Conservation (phyloP, 441 rosid species). For the Pelargonium myrrhifolium region DNA sequence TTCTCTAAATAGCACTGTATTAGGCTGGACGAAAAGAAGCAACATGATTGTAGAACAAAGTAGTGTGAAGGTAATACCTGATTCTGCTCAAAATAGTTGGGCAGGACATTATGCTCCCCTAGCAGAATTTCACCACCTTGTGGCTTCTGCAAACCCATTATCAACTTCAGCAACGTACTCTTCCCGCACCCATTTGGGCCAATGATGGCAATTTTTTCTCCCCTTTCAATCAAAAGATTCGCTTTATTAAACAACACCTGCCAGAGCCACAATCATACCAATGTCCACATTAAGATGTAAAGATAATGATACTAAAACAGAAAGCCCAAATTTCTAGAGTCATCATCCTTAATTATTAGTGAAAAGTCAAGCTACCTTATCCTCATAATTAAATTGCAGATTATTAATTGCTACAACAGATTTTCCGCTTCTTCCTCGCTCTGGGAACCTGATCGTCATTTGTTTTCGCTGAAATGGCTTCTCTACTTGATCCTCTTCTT, state of each 20-base stretch:
- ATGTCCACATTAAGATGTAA: constrained; percentile 11
- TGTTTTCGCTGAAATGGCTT: constrained; percentile 88
- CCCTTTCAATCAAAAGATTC: constrained; percentile 64
- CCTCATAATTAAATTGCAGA: constrained; percentile 66
- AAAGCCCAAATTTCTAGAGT: neutral
- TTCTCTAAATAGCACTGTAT: neutral
- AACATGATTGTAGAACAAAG: neutral
- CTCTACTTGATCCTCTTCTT: constrained; percentile 72
- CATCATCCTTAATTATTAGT: neutral
- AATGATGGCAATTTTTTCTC: constrained; percentile 79
- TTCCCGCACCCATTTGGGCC: constrained; percentile 98
- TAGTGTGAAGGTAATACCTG: constrained; percentile 40
- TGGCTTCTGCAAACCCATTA: constrained; percentile 77
- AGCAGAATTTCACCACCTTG: constrained; percentile 58
- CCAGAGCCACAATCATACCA: constrained; percentile 17
- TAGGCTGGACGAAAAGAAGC: neutral
- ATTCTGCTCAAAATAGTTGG: constrained; percentile 97
- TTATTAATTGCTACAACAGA: constrained; percentile 52
- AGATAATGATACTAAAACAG: constrained; percentile 6
- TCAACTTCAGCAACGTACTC: constrained; percentile 76
- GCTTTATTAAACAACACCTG: constrained; percentile 70
- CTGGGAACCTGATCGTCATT: constrained; percentile 91
- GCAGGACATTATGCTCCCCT: constrained; percentile 90
- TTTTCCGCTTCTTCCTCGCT: constrained; percentile 89
- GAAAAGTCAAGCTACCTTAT: constrained; percentile 43